phyloP scores from a whole-genome alignment of 1,284 basidiomycete species.

The Hemileia vastatrix region DNA sequence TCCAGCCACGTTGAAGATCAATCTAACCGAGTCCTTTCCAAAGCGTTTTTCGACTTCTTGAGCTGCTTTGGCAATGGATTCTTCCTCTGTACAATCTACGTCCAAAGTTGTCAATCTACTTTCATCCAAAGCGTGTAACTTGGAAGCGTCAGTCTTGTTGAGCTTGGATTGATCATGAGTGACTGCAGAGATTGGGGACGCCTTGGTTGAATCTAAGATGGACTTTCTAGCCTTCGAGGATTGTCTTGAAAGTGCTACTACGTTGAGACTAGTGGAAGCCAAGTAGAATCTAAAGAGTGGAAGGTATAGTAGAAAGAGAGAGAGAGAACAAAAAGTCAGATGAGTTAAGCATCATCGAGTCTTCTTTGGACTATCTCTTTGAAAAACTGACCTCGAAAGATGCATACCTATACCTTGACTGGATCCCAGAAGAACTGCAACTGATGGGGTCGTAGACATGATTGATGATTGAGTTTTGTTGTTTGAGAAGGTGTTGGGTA shows the following conservation, averaged over 20 bases:
- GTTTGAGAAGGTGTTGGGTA: too few species aligned
- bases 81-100: slow-evolving; percentile 46
- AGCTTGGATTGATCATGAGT: background rate
- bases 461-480: too few species aligned
- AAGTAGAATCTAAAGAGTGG: too few species aligned
- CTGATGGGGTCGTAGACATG: too few species aligned
- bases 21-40: slow-evolving; percentile 44
- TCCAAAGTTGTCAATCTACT: slow-evolving; percentile 45
- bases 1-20: slow-evolving; percentile 49
- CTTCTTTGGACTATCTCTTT: too few species aligned
- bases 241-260: slow-evolving; percentile 34
- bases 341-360: too few species aligned
- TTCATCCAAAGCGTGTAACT: slow-evolving; percentile 20
- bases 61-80: slow-evolving; percentile 44
- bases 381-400: too few species aligned
- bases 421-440: too few species aligned
- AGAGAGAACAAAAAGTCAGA: too few species aligned
- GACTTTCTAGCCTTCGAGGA: slow-evolving; percentile 31
- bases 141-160: background rate
- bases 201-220: slow-evolving; percentile 25
- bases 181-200: background rate
- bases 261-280: slow-evolving; percentile 29
- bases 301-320: too few species aligned
- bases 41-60: slow-evolving; percentile 44
- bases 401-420: too few species aligned